Evolutionary conservation across 768 basidiomycete species (phyloP), one percentile per base, ranked within the genome.

Genomic region (Russula lepida): DNA sequence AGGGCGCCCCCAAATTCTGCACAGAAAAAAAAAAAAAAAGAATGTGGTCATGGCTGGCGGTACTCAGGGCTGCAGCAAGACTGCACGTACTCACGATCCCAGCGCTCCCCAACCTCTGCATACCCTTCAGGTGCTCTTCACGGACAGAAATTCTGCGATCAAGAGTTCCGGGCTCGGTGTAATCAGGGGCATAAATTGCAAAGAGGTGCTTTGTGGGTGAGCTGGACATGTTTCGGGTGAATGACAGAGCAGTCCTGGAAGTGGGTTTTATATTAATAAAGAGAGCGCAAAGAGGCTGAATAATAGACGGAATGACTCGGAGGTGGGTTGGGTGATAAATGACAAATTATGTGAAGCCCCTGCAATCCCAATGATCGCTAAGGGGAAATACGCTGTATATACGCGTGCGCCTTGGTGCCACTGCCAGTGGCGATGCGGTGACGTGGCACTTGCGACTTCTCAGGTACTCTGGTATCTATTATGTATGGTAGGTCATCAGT

Each of bases 161-260:
- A 35, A 72, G 64, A 12, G 60, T 66, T 6, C 67, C 70, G 2
- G 64, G 62, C 56, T 70, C 70, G 3, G 63, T 67, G 43, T 66
- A 70, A 66, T 74, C 74, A 0, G 74, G 74, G 1, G 72, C 71
- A 37, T 66, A 74, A 11, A 73, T 68, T 9, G 72, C 44, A 59
- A 69, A 74, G 35, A 54, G 59, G 37, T 62, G 56, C 32, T 58
- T 60, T 21, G 54, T 21, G n/a, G 58, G 23, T 46, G 52, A 54
- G 28, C 21, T 48, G 35, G 59, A 60, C 59, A 60, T 54, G 21
- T 4, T 37, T 13, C 35, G 33, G 53, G 21, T 54, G 37, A 48
- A 54, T 23, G 35, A 11, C 9, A 25, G 19, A 46, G 23, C 9
- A 3, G n/a, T n/a, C n/a, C n/a, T n/a, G n/a, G n/a, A n/a, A n/a